Base-by-base conservation (phyloP, 2,329 filamentous ascomycete genomes). In the Ophiostoma sp. region DNA sequence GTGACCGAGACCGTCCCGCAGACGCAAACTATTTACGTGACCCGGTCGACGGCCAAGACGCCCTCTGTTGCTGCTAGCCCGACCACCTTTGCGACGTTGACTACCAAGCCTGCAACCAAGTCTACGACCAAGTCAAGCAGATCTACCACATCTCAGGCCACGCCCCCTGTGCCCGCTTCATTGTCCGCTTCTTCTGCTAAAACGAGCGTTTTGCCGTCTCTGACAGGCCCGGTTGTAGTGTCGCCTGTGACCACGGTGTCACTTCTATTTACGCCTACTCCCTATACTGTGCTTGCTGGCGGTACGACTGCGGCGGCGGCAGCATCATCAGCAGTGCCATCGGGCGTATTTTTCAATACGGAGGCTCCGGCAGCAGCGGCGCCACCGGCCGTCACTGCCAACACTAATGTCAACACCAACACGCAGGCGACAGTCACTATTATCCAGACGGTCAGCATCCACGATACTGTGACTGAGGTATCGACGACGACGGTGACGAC, bases 391-490 rank as follows among this genome's bases (percentile, higher is more conserved):
- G 28, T 33, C 33, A 69, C 17, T 33, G 50, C 45, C n/a, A 66
- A 19, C 33, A 31, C 45, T n/a, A 66, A 19, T 45, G 15, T 19
- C 39, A 48, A 33, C 19, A 48, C 66, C 17, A 69, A n/a, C 36
- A 39, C 36, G 9, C 45, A 57, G 5, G 57, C 59, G 22, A 72
- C 72, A 0, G 72, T 71, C 33, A 74, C 75, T 3, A 31, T 68
- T n/a, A n/a, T 61, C 6, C 31, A 63, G 48, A 74, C 73, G 0
- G 64, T 73, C 17, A 75, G 50, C 42, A 64, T 75, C 52, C 73
- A 75, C 73, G 74, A 75, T 69, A 76, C 75, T 0, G 74, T 75
- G 52, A 76, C 74, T 0, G 17, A 64, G 45, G 45, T 66, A 11
- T 73, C 64, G n/a, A 69, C 59, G 2, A 71, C 68, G 0, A 72